Conservation (phyloP, 2,329 filamentous ascomycete genomes). For the Lecanicillium sp. region DNA sequence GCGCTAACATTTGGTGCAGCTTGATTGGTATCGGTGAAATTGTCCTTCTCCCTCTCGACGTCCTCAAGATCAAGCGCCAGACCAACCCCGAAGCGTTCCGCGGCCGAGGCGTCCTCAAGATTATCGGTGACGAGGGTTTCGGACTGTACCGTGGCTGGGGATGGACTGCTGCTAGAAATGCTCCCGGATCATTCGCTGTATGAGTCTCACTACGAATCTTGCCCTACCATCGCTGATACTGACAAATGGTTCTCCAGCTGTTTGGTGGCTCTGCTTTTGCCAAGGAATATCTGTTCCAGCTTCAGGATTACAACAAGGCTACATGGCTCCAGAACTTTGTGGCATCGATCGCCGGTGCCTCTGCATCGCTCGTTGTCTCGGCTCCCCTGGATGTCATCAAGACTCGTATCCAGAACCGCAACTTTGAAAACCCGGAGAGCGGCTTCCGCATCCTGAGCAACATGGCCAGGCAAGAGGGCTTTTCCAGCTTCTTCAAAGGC, state of each 20-base stretch:
- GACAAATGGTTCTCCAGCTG: conserved; percentile 48
- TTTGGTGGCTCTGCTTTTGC: conserved; percentile 96
- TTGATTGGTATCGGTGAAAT: conserved; percentile 97
- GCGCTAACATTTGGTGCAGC: conserved; percentile 36
- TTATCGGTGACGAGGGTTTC: conserved; percentile 89
- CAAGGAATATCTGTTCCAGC: conserved; percentile 88
- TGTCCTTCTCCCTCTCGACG: conserved; percentile 85
- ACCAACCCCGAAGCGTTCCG: conserved; percentile 98
- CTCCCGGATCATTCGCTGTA: conserved; percentile 93
- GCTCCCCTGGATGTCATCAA: conserved; percentile 96
- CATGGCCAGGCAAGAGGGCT: conserved; percentile 87
- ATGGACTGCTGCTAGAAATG: conserved; percentile 96
- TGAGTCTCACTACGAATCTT: conserved; percentile 23
- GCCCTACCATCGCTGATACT: conserved; percentile 7
- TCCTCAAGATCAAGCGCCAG: conserved; percentile 98
- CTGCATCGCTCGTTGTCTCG: conserved; percentile 91
- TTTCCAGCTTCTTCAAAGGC: conserved; percentile 92
- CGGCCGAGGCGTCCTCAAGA: conserved; percentile 81
- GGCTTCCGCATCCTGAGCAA: conserved; percentile 86
- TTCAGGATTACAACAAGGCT: conserved; percentile 92
- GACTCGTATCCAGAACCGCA: conserved; percentile 95
- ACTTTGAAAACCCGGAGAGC: conserved; percentile 96
- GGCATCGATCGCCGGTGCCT: conserved; percentile 89
- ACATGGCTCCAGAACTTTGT: conserved; percentile 95
- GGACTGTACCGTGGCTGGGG: conserved; percentile 93